Percentiles rank a stretch among this genome's conserved stretches.
Evolutionary conservation across 805 yeast genomes (phyloP).

Genomic region (Tetrapisispora taiwanensis): DNA sequence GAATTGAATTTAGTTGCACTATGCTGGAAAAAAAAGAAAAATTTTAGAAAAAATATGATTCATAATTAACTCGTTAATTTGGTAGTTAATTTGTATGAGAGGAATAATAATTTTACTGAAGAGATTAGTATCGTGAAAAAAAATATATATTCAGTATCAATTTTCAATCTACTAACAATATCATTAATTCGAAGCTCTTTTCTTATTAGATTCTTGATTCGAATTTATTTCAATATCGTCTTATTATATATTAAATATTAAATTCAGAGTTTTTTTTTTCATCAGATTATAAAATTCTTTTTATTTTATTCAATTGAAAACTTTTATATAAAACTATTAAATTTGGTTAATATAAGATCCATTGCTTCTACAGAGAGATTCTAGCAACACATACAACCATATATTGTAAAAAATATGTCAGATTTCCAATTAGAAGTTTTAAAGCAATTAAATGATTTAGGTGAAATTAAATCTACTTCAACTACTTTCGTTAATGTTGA

Average conservation of each 20-base stretch:
- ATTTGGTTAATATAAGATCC: background rate
- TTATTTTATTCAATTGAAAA: too few species aligned
- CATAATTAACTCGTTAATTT: background rate
- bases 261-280: too few species aligned
- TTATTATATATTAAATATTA: too few species aligned
- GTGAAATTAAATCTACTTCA: conserved; percentile 59
- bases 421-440: conserved; percentile 56
- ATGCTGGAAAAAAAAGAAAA: background rate
- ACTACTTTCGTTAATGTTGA: conserved; percentile 55
- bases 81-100: background rate
- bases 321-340: too few species aligned
- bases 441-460: conserved; percentile 51
- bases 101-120: background rate
- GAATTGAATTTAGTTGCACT: background rate
- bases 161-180: too few species aligned
- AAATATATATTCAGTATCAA: too few species aligned
- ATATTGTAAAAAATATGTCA: conserved; percentile 37
- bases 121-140: too few species aligned
- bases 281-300: too few species aligned
- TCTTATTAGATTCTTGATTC: too few species aligned
- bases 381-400: background rate
- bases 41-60: conserved; percentile 1
- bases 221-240: too few species aligned
- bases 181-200: too few species aligned
- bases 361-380: background rate